Evolutionary conservation across 1,284 basidiomycete species (phyloP).

Genomic region (Ganoderma meredithae): DNA sequence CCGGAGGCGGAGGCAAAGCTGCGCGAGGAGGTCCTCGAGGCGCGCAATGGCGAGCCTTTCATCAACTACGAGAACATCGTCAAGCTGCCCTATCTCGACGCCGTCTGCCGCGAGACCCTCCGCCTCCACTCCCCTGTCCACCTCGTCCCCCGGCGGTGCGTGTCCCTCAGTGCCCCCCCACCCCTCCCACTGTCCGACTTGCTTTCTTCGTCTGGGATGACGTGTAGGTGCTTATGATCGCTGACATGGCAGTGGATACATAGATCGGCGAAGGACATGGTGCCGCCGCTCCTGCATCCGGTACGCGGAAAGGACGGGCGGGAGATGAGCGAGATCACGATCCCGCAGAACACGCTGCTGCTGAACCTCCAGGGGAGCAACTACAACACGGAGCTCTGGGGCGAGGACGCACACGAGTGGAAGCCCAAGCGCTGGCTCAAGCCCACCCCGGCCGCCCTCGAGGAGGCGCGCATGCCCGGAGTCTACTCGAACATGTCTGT

Average conservation of each 20-base stretch:
- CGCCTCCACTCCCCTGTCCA: constrained; percentile 7
- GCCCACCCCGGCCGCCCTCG: constrained; percentile 18
- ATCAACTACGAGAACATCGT: constrained; percentile 41
- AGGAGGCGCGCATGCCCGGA: constrained; percentile 29
- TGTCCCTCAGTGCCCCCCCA: not conserved
- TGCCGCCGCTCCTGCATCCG: constrained; percentile 37
- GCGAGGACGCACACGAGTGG: constrained; percentile 34
- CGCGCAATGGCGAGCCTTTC: constrained; percentile 27
- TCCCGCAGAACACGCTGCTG: constrained; percentile 14
- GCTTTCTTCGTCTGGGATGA: constrained; percentile 17
- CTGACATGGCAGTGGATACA: not conserved
- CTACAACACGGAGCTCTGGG: constrained; percentile 31
- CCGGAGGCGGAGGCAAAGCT: constrained; percentile 24
- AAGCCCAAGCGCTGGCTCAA: constrained; percentile 33
- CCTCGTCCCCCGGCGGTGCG: not conserved
- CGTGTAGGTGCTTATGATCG: too few species aligned
- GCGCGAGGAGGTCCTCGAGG: constrained; percentile 38
- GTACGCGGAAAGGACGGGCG: constrained; percentile 24
- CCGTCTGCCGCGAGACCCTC: constrained; percentile 44
- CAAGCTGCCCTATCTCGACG: constrained; percentile 43
- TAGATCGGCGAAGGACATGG: constrained; percentile 31
- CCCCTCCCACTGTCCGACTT: constrained; percentile 24
- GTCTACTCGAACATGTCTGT: constrained; percentile 34
- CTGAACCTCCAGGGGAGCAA: constrained; percentile 23
- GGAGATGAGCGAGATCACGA: not conserved